These are phyloP conservation scores for Globisporangium spinosum DNA, from an alignment of 352 stramenopile genomes.

Conservation along the genomic window DNA sequence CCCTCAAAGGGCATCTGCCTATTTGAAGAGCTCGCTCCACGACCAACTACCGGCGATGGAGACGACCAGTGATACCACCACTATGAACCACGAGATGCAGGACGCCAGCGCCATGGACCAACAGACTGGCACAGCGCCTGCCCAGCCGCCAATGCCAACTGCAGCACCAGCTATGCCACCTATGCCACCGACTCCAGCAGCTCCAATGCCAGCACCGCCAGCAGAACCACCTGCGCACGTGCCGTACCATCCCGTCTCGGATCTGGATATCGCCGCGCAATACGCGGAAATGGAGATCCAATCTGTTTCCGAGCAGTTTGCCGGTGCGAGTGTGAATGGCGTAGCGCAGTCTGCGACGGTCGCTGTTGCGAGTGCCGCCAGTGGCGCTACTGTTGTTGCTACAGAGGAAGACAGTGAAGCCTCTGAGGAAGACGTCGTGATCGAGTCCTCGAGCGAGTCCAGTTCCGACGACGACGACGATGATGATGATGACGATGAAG, in stretches of 20 bases:
- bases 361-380: slow-evolving; percentile 1
- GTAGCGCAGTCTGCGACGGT: slow-evolving; percentile 6
- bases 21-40: slow-evolving; percentile 7
- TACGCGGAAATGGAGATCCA: slow-evolving; percentile 53
- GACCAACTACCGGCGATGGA: background rate
- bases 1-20: slow-evolving; percentile 3
- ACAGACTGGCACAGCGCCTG: background rate
- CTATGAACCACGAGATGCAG: slow-evolving; percentile 11
- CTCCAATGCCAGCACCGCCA: background rate
- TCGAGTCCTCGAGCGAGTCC: slow-evolving; percentile 14
- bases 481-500: slow-evolving; percentile 26
- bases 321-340: slow-evolving; percentile 21
- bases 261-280: slow-evolving; percentile 49
- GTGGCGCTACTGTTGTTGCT: background rate
- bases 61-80: background rate
- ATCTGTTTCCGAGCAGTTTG: slow-evolving; percentile 43
- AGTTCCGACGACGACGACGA: slow-evolving; percentile 23
- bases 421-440: slow-evolving; percentile 6
- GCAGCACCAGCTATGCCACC: background rate
- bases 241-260: slow-evolving; percentile 24
- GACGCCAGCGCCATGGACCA: slow-evolving; percentile 5
- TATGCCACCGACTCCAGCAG: background rate
- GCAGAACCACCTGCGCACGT: background rate
- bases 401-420: slow-evolving; percentile 21
- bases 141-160: background rate